These are phyloP conservation scores for Straminergon stramineum DNA, from an alignment of 225 moss, liverwort and hornwort genomes.

Conservation along the genomic window DNA sequence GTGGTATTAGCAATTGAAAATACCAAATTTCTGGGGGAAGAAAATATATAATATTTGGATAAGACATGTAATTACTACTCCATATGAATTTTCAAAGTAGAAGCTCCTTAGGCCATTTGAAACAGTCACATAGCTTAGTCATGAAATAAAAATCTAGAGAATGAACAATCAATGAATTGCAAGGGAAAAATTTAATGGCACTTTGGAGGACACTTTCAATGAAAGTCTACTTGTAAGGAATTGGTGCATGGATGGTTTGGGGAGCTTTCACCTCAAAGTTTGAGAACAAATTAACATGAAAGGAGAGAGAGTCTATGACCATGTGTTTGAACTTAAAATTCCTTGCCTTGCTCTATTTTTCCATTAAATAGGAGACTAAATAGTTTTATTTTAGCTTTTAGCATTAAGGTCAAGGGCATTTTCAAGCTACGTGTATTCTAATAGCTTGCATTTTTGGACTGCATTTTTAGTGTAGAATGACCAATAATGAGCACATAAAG, in stretches of 20 bases:
- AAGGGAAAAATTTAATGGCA: not conserved
- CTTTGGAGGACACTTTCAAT: not conserved
- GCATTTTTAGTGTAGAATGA: not conserved
- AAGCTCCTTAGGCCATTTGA: not conserved
- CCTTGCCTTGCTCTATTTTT: not conserved
- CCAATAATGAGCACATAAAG: not conserved
- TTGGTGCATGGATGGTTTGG: not conserved
- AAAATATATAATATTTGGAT: no score
- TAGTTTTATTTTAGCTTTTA: not conserved
- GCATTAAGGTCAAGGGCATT: not conserved
- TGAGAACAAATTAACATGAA: rapidly evolving
- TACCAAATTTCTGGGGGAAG: no score
- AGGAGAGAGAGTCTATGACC: not conserved
- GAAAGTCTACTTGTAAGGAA: not conserved
- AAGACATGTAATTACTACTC: not conserved
- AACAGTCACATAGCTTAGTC: not conserved
- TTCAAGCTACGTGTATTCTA: rapidly evolving
- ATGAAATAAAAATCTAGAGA: rapidly evolving
- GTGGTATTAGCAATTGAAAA: not conserved
- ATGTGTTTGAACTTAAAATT: not conserved
- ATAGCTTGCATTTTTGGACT: not conserved
- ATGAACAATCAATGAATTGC: not conserved
- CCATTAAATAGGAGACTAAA: not conserved
- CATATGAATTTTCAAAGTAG: not conserved
- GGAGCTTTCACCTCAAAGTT: not conserved